Conservation (phyloP, 805 yeast species). For the Saccharomycopsis sp. region DNA sequence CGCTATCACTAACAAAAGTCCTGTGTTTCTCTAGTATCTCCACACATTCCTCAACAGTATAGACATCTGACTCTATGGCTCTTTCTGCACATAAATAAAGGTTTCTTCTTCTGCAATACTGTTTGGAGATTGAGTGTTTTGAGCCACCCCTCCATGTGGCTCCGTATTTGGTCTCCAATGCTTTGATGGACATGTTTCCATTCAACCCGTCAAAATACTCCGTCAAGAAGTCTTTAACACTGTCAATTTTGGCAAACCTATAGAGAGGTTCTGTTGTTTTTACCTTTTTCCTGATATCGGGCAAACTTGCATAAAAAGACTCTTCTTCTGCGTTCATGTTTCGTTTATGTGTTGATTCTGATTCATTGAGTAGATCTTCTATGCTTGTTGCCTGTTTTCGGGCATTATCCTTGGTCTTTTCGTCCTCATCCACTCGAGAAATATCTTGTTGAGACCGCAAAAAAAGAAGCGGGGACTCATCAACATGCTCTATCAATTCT, state of each 20-base stretch:
- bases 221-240: constrained; percentile 19
- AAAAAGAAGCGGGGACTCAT: background rate
- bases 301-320: background rate
- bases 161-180: constrained; percentile 35
- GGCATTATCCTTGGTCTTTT: background rate
- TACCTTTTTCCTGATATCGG: background rate
- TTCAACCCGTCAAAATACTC: constrained; percentile 36
- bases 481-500: background rate
- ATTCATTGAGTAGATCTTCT: background rate
- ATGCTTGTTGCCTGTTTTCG: background rate
- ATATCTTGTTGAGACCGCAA: background rate
- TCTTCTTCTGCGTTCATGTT: background rate
- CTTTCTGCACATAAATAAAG: constrained; percentile 11
- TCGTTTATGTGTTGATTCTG: background rate
- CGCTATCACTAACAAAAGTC: constrained; percentile 1
- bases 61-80: constrained; percentile 1
- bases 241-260: background rate
- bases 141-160: constrained; percentile 35
- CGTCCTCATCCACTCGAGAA: background rate
- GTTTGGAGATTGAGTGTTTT: constrained; percentile 29
- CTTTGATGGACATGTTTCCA: constrained; percentile 35
- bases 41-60: constrained; percentile 3
- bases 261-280: constrained; percentile 8
- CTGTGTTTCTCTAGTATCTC: constrained; percentile 7
- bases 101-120: constrained; percentile 30